A percentile compares a stretch with the other conserved stretches of the same genome.
Conservation (phyloP, 1,284 basidiomycete species). For the Porogramme epimiltina region DNA sequence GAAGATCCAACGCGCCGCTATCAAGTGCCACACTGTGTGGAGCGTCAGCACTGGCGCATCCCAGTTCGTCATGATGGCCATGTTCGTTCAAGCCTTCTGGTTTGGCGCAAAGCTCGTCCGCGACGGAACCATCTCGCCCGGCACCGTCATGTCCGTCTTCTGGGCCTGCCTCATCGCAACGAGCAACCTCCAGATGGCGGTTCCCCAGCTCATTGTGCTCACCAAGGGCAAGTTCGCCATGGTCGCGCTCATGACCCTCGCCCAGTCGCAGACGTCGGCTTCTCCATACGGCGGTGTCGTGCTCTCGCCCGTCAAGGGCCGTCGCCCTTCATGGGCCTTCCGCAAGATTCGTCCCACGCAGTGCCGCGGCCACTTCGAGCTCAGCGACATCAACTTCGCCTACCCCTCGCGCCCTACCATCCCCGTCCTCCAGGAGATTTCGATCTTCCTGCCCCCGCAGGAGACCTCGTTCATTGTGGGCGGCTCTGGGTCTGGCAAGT, state of each 20-base stretch:
- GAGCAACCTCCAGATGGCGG: constrained; percentile 82
- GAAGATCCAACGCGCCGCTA: constrained; percentile 49
- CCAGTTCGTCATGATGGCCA: constrained; percentile 83
- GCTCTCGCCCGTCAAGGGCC: constrained; percentile 23
- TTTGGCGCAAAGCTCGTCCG: constrained; percentile 89
- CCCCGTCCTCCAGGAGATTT: constrained; percentile 64
- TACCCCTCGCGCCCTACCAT: constrained; percentile 82
- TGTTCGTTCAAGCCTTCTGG: constrained; percentile 98
- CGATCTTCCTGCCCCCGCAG: constrained; percentile 77
- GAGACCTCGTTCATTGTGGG: constrained; percentile 96
- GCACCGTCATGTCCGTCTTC: constrained; percentile 92
- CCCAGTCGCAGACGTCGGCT: constrained; percentile 38
- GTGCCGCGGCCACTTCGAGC: constrained; percentile 77
- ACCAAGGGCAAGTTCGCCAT: constrained; percentile 89
- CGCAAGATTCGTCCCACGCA: constrained; percentile 59
- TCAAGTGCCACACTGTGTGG: constrained; percentile 73
- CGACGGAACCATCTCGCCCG: constrained; percentile 66
- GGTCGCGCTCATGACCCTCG: constrained; percentile 68
- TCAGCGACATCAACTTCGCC: constrained; percentile 80
- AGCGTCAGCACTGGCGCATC: constrained; percentile 68
- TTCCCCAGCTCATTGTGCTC: constrained; percentile 78
- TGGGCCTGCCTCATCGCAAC: constrained; percentile 94
- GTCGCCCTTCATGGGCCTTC: constrained; percentile 38
- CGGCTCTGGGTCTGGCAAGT: constrained; percentile 90
- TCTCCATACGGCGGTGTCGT: constrained; percentile 15